Conservation (phyloP, 331 rosid species). For the Malus hybrid region DNA sequence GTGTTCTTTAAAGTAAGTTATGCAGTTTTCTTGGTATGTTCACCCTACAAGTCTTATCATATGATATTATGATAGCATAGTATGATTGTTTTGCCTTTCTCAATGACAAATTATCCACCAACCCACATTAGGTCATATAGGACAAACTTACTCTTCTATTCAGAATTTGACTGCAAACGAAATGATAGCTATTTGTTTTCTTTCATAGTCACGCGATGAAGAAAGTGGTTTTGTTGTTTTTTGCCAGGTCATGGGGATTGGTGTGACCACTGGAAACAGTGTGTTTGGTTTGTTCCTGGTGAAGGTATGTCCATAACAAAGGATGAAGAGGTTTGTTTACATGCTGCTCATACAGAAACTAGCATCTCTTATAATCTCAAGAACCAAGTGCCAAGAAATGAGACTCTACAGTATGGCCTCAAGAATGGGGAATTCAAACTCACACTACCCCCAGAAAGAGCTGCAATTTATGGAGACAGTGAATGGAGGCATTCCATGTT, state of each 20-base stretch:
- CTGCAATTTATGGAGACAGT: conserved; percentile 65
- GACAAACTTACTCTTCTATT: background rate
- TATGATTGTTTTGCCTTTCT: background rate
- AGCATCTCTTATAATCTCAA: conserved; percentile 55
- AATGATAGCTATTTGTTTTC: background rate
- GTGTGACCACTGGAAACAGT: conserved; percentile 99
- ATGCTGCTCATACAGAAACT: conserved; percentile 57
- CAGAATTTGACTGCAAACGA: background rate
- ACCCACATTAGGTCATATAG: background rate
- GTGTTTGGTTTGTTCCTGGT: conserved; percentile 93
- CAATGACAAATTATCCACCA: background rate
- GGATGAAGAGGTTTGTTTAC: conserved; percentile 41
- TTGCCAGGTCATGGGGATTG: conserved; percentile 55
- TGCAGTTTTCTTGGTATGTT: background rate
- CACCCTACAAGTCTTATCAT: background rate
- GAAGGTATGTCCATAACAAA: conserved; percentile 40
- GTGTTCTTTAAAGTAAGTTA: background rate
- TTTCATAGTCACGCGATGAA: background rate
- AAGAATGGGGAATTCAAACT: conserved; percentile 40
- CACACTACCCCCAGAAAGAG: conserved; percentile 67
- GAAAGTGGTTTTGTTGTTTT: conserved; percentile 21
- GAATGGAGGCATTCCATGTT: conserved; percentile 68
- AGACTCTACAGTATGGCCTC: conserved; percentile 26
- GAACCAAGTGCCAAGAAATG: conserved; percentile 23
- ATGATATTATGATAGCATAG: background rate